Percentiles rank a stretch among this genome's conserved stretches.
Conservation (phyloP, 176 grass and related monocot species). For the Leersia perrieri region DNA sequence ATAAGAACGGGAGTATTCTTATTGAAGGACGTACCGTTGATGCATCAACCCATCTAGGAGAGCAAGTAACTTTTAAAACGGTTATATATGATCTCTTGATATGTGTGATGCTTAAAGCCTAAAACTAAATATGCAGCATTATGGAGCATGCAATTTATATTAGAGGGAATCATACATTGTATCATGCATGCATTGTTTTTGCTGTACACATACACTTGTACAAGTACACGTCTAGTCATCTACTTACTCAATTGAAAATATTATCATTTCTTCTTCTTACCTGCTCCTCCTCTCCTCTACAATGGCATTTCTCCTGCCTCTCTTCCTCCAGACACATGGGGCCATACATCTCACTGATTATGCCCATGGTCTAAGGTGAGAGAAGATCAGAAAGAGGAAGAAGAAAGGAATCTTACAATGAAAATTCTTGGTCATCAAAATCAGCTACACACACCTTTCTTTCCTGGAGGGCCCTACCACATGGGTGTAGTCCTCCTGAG, state of each 20-base stretch:
- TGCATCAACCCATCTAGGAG: background rate
- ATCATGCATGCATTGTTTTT: background rate
- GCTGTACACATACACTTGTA: background rate
- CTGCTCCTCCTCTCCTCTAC: background rate
- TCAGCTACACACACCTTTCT: background rate
- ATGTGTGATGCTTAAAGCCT: background rate
- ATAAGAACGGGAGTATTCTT: too few relatives aligned
- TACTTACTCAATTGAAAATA: background rate
- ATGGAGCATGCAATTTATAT: background rate
- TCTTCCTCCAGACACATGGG: background rate
- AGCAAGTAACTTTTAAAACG: too few relatives aligned
- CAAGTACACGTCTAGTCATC: background rate
- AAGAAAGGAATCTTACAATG: constrained; percentile 8
- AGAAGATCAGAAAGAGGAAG: background rate
- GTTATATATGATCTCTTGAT: background rate
- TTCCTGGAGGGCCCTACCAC: constrained; percentile 13
- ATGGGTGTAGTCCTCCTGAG: background rate
- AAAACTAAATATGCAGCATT: background rate
- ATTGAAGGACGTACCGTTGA: background rate
- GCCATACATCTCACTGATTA: background rate
- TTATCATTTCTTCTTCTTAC: background rate
- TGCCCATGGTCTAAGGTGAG: background rate
- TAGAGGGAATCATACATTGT: background rate
- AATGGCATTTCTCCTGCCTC: background rate
- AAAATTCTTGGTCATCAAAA: background rate